A percentile compares a stretch with the other conserved stretches of the same genome.
These are phyloP conservation scores for Annona cherimola DNA, from an alignment of 164 flowering plant species.

Conservation along the genomic window DNA sequence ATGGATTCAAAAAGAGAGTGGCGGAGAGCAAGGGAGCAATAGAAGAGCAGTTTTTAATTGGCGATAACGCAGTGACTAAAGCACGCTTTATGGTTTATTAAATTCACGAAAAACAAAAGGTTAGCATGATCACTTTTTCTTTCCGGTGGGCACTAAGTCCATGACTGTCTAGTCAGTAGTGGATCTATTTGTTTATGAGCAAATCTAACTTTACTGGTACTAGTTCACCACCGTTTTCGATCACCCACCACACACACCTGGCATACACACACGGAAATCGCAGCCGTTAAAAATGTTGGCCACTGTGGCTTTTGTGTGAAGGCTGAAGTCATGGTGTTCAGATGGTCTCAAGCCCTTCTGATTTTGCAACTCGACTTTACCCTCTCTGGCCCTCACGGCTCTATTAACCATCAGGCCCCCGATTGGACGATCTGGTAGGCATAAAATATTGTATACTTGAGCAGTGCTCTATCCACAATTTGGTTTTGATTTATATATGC, in stretches of 20 bases:
- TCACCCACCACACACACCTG: background rate
- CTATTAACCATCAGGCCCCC: background rate
- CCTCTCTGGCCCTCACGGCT: background rate
- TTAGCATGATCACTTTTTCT: conserved; percentile 44
- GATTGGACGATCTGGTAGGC: background rate
- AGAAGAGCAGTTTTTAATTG: conserved; percentile 11
- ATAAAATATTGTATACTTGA: background rate
- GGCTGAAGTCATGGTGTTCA: background rate
- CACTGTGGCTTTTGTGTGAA: background rate
- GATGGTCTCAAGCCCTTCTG: background rate
- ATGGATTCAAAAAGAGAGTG: conserved; percentile 2
- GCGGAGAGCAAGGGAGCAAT: conserved; percentile 5
- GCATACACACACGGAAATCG: background rate
- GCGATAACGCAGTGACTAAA: conserved; percentile 4
- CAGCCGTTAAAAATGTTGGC: background rate
- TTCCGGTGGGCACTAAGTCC: conserved; percentile 47
- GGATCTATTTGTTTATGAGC: background rate
- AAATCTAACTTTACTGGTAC: background rate
- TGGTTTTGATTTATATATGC: background rate
- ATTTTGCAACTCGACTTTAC: background rate
- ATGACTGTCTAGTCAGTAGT: background rate
- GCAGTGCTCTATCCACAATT: background rate
- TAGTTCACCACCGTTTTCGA: background rate
- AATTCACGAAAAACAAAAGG: conserved; percentile 36
- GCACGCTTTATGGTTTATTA: conserved; percentile 26